Percentiles rank a stretch among this genome's conserved stretches.
These are phyloP conservation scores for Tulasnella sp. DNA, from an alignment of 768 basidiomycete species.

Conservation along the genomic window DNA sequence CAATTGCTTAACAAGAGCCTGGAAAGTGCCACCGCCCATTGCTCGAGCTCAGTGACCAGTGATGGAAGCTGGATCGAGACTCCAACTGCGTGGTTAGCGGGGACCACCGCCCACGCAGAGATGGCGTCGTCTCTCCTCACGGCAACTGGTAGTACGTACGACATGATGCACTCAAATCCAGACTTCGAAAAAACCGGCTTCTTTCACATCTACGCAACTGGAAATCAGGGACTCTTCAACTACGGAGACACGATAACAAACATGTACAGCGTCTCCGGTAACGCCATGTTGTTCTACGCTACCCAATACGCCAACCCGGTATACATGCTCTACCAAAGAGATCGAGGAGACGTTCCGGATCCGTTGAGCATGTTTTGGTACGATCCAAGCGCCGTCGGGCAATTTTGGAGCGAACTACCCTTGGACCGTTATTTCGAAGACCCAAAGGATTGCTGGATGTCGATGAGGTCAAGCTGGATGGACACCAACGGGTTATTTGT, in stretches of 20 bases:
- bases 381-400: constrained; percentile 30
- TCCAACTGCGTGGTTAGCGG: constrained; percentile 26
- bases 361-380: constrained; percentile 35
- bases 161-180: constrained; percentile 27
- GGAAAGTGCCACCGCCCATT: constrained; percentile 29
- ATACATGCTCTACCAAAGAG: constrained; percentile 37
- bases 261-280: constrained; percentile 37
- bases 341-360: constrained; percentile 28
- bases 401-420: constrained; percentile 34
- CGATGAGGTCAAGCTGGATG: constrained; percentile 32
- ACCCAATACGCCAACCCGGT: constrained; percentile 26
- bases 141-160: constrained; percentile 28
- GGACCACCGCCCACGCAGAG: constrained; percentile 30
- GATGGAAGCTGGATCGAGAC: constrained; percentile 37
- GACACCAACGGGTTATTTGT: constrained; percentile 31
- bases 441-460: constrained; percentile 28
- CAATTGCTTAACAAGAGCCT: constrained; percentile 25
- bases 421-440: constrained; percentile 32
- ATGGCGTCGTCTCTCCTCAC: constrained; percentile 29
- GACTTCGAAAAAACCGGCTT: constrained; percentile 28
- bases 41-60: constrained; percentile 20
- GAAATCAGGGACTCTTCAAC: constrained; percentile 26
- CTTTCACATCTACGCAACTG: constrained; percentile 33
- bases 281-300: constrained; percentile 32
- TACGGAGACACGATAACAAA: constrained; percentile 33